Base-by-base conservation (phyloP, 1,284 basidiomycete species). In the Volvariella volvacea region DNA sequence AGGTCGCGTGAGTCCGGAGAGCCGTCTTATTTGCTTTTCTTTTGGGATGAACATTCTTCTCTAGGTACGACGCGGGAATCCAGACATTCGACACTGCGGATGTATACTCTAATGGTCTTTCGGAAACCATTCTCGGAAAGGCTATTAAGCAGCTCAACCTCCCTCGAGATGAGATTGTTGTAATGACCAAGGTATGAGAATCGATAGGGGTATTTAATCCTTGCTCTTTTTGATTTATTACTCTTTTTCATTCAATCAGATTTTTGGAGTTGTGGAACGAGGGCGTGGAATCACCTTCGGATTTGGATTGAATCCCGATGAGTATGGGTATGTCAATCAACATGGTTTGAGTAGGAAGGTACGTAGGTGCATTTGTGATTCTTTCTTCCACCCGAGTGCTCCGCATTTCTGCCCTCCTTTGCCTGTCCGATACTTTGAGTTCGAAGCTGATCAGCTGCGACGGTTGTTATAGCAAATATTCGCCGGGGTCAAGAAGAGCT, bases 401-500 rank as follows among this genome's bases (percentile, higher is more conserved):
- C n/a, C n/a, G n/a, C n/a, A n/a, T n/a, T n/a, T n/a, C n/a, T n/a
- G n/a, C n/a, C n/a, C n/a, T n/a, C n/a, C n/a, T n/a, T n/a, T n/a
- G n/a, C n/a, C n/a, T n/a, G n/a, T n/a, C n/a, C n/a, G n/a, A n/a
- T n/a, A n/a, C n/a, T n/a, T n/a, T n/a, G n/a, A n/a, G n/a, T n/a
- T n/a, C n/a, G n/a, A n/a, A n/a, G n/a, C n/a, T n/a, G n/a, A n/a
- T n/a, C n/a, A n/a, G n/a, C n/a, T n/a, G n/a, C n/a, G n/a, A n/a
- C n/a, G n/a, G n/a, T n/a, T n/a, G n/a, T n/a, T n/a, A 28, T 36
- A 36, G 34, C 34, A 36, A 7, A 86, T 88, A 48, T 88, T 88
- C 50, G 80, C 81, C n/a, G 71, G 78, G 0, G 79, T 89, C 38
- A 78, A 86, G 54, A 68, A 68, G 39, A 83, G 80, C 42, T 59